A percentile compares a stretch with the other conserved stretches of the same genome.
Conservation (phyloP, 106 monocot species). For the Dactylorhiza incarnata region DNA sequence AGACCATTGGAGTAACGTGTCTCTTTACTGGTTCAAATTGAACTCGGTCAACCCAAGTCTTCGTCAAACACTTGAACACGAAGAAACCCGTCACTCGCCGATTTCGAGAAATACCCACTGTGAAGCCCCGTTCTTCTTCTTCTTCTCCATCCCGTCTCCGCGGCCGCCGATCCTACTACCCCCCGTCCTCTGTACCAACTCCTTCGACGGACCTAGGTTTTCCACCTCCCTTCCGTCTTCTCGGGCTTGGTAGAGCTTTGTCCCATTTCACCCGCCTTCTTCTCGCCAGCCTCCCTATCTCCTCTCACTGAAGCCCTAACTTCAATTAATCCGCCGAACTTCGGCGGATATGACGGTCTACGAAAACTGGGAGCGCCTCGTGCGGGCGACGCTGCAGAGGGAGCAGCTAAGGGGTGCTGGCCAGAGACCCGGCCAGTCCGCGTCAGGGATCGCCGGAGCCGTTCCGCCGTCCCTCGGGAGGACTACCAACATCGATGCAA, state of each 20-base stretch:
- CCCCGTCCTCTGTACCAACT: not conserved
- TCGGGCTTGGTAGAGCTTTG: not conserved
- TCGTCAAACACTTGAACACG: too few species aligned
- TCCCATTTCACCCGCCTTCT: not conserved
- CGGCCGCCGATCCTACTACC: not conserved
- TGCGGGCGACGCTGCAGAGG: conserved; percentile 61
- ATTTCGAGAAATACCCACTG: too few species aligned
- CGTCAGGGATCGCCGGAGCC: conserved; percentile 55
- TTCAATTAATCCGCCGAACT: not conserved
- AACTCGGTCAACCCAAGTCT: too few species aligned
- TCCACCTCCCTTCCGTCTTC: not conserved
- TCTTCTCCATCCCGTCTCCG: not conserved
- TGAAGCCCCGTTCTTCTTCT: not conserved
- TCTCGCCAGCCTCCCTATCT: not conserved
- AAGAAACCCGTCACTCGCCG: not conserved
- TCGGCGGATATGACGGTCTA: conserved; percentile 24
- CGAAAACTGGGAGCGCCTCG: conserved; percentile 91
- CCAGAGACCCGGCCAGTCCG: conserved; percentile 21
- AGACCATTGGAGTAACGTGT: too few species aligned
- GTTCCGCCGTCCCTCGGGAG: conserved; percentile 67
- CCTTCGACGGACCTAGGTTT: not conserved
- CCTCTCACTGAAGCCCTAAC: not conserved
- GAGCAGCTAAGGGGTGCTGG: conserved; percentile 50
- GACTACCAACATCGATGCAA: conserved; percentile 75
- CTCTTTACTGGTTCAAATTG: too few species aligned